A percentile compares a stretch with the other conserved stretches of the same genome.
phyloP scores from a whole-genome alignment of 768 basidiomycete species.

The Myochromella boudieri region DNA sequence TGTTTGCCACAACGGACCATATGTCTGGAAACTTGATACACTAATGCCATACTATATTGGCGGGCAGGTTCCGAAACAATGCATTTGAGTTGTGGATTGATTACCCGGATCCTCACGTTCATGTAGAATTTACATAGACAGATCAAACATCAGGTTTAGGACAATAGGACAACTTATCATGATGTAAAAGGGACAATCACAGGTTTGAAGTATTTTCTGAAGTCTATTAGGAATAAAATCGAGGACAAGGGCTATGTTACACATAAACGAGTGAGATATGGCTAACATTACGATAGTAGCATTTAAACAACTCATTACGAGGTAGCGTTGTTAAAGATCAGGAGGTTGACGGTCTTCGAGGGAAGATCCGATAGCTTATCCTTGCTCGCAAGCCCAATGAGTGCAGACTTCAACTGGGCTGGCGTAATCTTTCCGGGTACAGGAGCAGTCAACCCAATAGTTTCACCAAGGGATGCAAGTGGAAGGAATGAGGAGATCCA shows the following conservation, averaged over 20 bases:
- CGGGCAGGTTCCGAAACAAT: too few relatives aligned
- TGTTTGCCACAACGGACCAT: too few relatives aligned
- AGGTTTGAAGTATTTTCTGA: too few relatives aligned
- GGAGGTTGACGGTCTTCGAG: slow-evolving; percentile 58
- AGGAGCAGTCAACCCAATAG: slow-evolving; percentile 33
- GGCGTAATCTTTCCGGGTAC: slow-evolving; percentile 57
- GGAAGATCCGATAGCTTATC: slow-evolving; percentile 52
- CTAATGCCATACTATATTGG: too few relatives aligned
- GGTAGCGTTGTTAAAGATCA: slow-evolving; percentile 84
- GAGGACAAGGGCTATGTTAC: slow-evolving; percentile 5
- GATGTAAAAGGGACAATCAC: too few relatives aligned
- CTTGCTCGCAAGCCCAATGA: slow-evolving; percentile 59
- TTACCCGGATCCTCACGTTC: too few relatives aligned
- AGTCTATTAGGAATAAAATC: too few relatives aligned
- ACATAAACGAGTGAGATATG: slow-evolving; percentile 6
- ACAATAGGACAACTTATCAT: too few relatives aligned
- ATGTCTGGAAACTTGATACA: too few relatives aligned
- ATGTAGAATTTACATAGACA: too few relatives aligned
- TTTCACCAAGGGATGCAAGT: slow-evolving; percentile 44
- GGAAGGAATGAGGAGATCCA: slow-evolving; percentile 63
- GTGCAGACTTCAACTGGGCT: slow-evolving; percentile 70
- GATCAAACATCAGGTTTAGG: too few relatives aligned
- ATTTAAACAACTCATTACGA: slow-evolving; percentile 10
- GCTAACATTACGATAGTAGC: slow-evolving; percentile 8
- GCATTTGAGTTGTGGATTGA: too few relatives aligned